A percentile compares a stretch with the other conserved stretches of the same genome.
Conservation (phyloP, 2,329 filamentous ascomycete genomes). For the Penicillium glabrum region DNA sequence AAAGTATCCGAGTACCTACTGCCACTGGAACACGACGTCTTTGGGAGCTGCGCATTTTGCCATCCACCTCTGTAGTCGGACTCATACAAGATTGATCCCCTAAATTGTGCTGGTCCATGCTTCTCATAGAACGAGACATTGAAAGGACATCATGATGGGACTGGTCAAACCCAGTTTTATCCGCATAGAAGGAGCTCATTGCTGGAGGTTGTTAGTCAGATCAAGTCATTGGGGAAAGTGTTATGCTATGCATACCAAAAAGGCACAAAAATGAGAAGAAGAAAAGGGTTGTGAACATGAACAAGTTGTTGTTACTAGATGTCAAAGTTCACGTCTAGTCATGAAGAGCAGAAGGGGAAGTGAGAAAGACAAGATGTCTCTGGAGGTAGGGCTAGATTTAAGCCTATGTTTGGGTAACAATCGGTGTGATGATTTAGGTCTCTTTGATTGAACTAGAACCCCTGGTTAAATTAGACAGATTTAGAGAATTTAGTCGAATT, state of each 20-base stretch:
- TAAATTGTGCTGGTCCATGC: constrained; percentile 26
- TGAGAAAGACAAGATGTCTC: constrained; percentile 23
- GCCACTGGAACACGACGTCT: constrained; percentile 57
- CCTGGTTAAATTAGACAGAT: not conserved
- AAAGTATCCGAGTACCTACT: constrained; percentile 32
- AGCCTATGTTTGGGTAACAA: constrained; percentile 31
- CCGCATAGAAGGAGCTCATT: constrained; percentile 18
- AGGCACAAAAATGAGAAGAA: not conserved
- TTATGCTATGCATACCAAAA: not conserved
- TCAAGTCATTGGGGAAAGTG: not conserved
- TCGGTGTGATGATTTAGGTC: constrained; percentile 24
- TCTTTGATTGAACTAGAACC: not conserved
- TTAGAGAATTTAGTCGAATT: not conserved
- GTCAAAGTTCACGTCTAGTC: constrained; percentile 16
- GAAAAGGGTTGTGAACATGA: not conserved
- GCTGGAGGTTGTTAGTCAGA: not conserved
- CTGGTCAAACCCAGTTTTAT: constrained; percentile 21
- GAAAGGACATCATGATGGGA: constrained; percentile 25
- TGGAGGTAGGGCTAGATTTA: constrained; percentile 34
- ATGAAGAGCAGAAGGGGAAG: constrained; percentile 20
- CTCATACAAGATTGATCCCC: constrained; percentile 23
- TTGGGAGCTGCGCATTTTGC: constrained; percentile 37
- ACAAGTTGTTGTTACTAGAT: constrained; percentile 11
- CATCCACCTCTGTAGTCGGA: constrained; percentile 31
- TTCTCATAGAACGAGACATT: constrained; percentile 25